Evolutionary conservation across 2,329 filamentous ascomycete genomes (phyloP).

Genomic region (Cryphonectria carpinicola): DNA sequence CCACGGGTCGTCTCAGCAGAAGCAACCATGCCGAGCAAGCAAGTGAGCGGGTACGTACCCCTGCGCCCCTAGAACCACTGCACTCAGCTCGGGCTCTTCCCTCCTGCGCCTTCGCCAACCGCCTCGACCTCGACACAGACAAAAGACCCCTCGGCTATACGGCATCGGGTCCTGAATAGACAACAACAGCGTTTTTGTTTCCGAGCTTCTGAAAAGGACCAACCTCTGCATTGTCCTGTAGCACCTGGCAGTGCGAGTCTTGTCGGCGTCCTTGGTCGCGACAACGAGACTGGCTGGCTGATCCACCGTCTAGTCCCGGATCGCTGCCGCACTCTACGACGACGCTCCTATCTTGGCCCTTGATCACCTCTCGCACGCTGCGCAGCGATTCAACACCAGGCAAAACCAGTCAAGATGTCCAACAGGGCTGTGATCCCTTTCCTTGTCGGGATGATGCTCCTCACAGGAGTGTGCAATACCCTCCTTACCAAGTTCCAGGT

Average conservation of each 20-base stretch:
- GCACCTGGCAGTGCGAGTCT: neutral
- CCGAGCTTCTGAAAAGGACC: neutral
- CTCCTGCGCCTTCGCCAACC: constrained; percentile 2
- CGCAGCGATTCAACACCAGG: constrained; percentile 8
- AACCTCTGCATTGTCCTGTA: neutral
- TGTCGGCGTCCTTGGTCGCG: neutral
- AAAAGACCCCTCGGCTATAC: constrained; percentile 9
- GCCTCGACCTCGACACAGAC: constrained; percentile 3
- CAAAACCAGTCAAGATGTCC: constrained; percentile 59
- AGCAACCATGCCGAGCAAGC: neutral
- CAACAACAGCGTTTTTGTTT: neutral
- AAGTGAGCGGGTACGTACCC: neutral
- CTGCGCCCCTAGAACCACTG: neutral
- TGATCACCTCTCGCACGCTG: neutral
- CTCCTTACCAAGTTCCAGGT: constrained; percentile 96
- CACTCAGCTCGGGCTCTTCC: neutral
- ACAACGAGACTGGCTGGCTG: constrained; percentile 15
- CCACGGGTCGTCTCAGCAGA: constrained; percentile 3
- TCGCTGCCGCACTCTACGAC: constrained; percentile 13
- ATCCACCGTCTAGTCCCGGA: constrained; percentile 15
- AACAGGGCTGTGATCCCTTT: constrained; percentile 75
- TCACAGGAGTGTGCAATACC: constrained; percentile 96
- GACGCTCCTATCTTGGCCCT: neutral
- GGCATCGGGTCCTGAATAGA: constrained; percentile 26
- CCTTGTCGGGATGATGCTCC: constrained; percentile 92